Percentiles rank a stretch among this genome's conserved stretches.
Conservation (phyloP, 202 grass and related monocot genomes). For the Zoysia matrella region DNA sequence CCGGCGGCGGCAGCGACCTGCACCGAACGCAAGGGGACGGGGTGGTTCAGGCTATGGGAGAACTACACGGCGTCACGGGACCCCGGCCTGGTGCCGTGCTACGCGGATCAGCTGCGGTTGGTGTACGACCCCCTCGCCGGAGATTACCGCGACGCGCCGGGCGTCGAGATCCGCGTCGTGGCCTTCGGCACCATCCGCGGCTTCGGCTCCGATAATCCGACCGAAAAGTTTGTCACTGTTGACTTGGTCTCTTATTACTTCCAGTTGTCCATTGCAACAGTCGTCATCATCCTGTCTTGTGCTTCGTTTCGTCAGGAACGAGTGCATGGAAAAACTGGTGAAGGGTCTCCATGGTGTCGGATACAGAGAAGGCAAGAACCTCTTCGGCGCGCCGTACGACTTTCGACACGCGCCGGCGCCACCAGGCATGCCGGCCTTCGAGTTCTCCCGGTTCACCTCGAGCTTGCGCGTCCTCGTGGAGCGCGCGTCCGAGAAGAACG, state of each 20-base stretch:
- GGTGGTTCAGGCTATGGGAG: constrained; percentile 14
- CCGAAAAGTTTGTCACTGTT: background rate
- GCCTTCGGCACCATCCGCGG: background rate
- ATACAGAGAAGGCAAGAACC: background rate
- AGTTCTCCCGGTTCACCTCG: background rate
- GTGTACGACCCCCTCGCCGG: constrained; percentile 9
- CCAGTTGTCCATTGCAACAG: no score
- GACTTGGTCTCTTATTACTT: background rate
- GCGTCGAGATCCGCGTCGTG: constrained; percentile 9
- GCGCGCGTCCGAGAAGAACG: background rate
- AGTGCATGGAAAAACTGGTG: background rate
- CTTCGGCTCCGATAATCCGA: background rate
- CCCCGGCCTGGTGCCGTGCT: constrained; percentile 5
- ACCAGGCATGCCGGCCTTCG: background rate
- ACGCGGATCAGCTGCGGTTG: constrained; percentile 15
- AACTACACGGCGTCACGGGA: constrained; percentile 17
- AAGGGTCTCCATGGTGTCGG: background rate
- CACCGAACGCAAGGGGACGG: background rate
- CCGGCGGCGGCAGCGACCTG: background rate
- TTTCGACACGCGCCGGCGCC: background rate
- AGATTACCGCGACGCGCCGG: constrained; percentile 6
- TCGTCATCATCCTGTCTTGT: background rate
- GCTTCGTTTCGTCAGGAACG: background rate
- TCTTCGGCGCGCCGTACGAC: constrained; percentile 26
- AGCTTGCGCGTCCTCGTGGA: background rate